Evolutionary conservation across 31 red algal genomes (phyloP).

Genomic region (Odonthalia washingtoniensis): DNA sequence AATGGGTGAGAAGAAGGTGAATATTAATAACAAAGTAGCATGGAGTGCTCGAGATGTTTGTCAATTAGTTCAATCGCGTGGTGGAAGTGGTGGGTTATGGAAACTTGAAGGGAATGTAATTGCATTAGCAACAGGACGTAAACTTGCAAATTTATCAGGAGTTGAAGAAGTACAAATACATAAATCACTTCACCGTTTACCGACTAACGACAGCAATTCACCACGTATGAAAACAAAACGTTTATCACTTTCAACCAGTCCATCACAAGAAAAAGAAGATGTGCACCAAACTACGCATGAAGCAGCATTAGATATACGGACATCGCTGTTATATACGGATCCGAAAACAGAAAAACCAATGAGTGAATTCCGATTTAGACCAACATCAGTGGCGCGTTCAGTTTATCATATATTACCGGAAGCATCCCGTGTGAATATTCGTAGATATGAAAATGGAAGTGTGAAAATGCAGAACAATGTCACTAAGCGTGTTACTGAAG

Average conservation of each 20-base stretch:
- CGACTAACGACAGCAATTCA: not conserved
- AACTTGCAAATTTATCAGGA: constrained; percentile 27
- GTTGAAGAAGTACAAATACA: constrained; percentile 34
- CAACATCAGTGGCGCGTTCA: constrained; percentile 35
- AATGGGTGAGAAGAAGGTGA: not conserved
- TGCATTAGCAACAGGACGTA: constrained; percentile 45
- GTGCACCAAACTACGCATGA: constrained; percentile 5
- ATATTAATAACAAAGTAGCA: not conserved
- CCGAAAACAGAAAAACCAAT: not conserved
- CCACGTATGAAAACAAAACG: not conserved
- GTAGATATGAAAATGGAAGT: not conserved
- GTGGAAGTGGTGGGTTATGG: constrained; percentile 38
- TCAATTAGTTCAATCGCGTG: constrained; percentile 39
- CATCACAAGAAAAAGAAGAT: not conserved
- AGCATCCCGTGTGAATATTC: constrained; percentile 27
- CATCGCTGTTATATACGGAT: constrained; percentile 34
- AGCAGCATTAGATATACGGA: constrained; percentile 1
- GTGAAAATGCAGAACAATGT: not conserved
- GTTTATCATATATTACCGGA: constrained; percentile 24
- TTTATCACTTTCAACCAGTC: not conserved
- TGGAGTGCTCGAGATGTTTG: constrained; percentile 42
- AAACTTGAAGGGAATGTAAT: constrained; percentile 41
- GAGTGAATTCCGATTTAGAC: constrained; percentile 43
- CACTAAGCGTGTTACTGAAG: constrained; percentile 1
- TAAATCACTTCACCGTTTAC: constrained; percentile 9